Base-by-base conservation (phyloP, 2,329 filamentous ascomycete genomes). In the Penicillium sclerotiorum region DNA sequence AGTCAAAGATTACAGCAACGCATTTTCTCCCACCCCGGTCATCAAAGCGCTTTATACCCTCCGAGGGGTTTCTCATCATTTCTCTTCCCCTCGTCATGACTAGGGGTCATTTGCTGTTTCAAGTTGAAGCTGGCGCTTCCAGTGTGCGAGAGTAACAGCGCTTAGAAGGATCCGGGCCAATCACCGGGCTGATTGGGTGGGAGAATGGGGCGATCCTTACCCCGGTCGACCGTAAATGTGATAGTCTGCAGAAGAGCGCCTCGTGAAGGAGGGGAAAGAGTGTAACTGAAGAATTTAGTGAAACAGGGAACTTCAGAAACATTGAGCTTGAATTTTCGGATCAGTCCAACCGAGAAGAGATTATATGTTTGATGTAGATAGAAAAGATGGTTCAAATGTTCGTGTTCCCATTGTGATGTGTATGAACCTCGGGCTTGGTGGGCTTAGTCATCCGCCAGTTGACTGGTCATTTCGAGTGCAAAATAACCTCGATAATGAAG, bases 81-180 rank as follows among this genome's bases (percentile, higher is more conserved):
- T 38, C 25, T 4, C 25, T 23, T 11, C 36, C 18, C 37, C 35
- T 37, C 43, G 17, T 17, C 12, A 7, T 39, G 12, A 28, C 22
- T 22, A 46, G 35, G 43, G 43, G 33, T 22, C 30, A 7, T 38
- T 32, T 30, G 12, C 12, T n/a, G 33, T 46, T 46, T 38, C 33
- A 37, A 38, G 15, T 46, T 37, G 17, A 43, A n/a, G 46, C 17
- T 37, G 32, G 46, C 46, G 46, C 46, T 49, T 38, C 45, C 37
- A 41, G 12, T 43, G 46, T 49, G 46, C 37, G 46, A 49, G 46
- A 27, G 39, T 17, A 23, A 25, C 36, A 49, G 46, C 46, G 46
- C 46, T 43, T 49, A 49, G 25, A 6, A n/a, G 13, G 15, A 27
- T 22, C 32, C 17, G 38, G 45, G 13, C 46, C 46, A 49, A 49